phyloP scores from a whole-genome alignment of 2,329 filamentous ascomycete species.

The Xylaria digitata region DNA sequence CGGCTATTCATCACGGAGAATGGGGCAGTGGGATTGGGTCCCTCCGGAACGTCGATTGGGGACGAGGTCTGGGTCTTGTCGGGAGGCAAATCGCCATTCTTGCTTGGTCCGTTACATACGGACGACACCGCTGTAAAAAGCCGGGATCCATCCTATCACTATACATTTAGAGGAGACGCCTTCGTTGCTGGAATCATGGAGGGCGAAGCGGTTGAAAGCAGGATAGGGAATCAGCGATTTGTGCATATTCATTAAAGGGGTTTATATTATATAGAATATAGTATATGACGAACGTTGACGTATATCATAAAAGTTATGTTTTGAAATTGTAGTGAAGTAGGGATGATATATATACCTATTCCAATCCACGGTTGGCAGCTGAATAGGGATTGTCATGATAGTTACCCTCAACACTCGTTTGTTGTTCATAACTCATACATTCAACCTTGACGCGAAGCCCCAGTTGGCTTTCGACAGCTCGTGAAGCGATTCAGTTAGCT shows the following conservation, averaged over 20 bases:
- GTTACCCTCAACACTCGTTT: background rate
- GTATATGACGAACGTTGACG: background rate
- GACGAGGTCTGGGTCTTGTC: constrained; percentile 38
- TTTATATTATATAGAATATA: background rate
- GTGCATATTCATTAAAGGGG: constrained; percentile 31
- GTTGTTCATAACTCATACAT: background rate
- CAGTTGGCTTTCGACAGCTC: constrained; percentile 33
- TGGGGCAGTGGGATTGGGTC: constrained; percentile 35
- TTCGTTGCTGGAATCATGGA: constrained; percentile 32
- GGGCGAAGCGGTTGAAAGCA: constrained; percentile 36
- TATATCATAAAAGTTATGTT: background rate
- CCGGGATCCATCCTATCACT: constrained; percentile 17
- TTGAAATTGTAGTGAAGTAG: background rate
- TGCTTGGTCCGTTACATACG: constrained; percentile 23
- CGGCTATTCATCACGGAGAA: constrained; percentile 37
- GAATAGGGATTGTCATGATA: constrained; percentile 1
- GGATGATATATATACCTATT: background rate
- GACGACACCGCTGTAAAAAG: background rate
- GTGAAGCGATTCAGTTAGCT: constrained; percentile 34
- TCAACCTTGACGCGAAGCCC: constrained; percentile 27
- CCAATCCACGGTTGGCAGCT: background rate
- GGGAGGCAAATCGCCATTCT: constrained; percentile 33
- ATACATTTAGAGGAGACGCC: constrained; percentile 31
- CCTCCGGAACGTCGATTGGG: constrained; percentile 26
- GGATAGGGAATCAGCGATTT: constrained; percentile 25